Evolutionary conservation across 805 yeast species (phyloP), one percentile per base, ranked within the genome.

Genomic region (Saccharomycopsis sp.): DNA sequence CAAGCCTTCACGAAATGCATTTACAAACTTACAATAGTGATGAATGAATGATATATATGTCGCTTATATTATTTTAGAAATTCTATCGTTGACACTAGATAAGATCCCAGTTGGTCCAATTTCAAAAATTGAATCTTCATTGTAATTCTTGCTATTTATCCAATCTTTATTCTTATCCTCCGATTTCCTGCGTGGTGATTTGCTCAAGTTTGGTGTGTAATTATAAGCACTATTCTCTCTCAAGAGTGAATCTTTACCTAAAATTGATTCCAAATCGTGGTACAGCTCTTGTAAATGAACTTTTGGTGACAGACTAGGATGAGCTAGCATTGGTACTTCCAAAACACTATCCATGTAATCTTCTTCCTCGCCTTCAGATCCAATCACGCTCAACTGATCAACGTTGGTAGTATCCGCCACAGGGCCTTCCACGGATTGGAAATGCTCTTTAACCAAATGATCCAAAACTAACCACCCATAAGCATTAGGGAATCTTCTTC

Each of bases 401-500:
- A 16, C 39, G 19, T 26, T 27, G 13, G 32, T 26, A 9, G 17
- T 13, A 29, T 41, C 14, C 14, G 28, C 41, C 2, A 32, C 41
- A 26, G 42, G 52, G 16, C 47, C 44, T 8, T 53, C 55, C 26
- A 40, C 56, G 59, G n/a, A n/a, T 9, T 31, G 9, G 19, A 85
- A 85, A 64, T 85, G 93, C 40, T 72, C 68, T 11, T 68, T 65
- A 1, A 80, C 74, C 49, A 85, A 56, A 57, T 82, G 93, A 48
- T 83, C 88, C 38, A 84, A 65, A 0, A 83, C 85, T 1, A 76
- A 79, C 95, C 95, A 85, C 1, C 95, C 94, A 61, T 78, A 84
- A 0, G 90, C 93, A 63, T 85, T 85, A 1, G 85, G 70, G 61
- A 81, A 82, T 44, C 81, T 62, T 55, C 89, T 66, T 51, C 93